Conservation (phyloP, 441 rosid genomes). For the Metrosideros polymorpha region DNA sequence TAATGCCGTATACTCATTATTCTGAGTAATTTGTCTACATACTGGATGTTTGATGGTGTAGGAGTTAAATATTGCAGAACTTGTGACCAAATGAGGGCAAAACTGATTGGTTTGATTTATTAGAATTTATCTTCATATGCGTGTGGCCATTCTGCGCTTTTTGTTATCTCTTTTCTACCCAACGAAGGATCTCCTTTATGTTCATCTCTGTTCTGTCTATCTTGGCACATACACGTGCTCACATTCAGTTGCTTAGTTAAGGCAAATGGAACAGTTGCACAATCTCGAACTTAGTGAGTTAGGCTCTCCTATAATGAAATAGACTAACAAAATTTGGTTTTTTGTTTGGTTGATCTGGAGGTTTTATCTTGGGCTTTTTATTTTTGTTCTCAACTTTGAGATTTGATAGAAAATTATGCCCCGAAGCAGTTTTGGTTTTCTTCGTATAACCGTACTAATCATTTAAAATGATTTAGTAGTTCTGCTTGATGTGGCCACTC, state of each 20-base stretch:
- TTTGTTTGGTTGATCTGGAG: neutral
- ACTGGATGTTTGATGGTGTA: neutral
- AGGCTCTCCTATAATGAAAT: neutral
- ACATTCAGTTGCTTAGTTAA: neutral
- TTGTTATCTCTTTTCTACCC: neutral
- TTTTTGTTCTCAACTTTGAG: neutral
- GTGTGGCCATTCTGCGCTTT: neutral
- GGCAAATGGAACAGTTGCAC: neutral
- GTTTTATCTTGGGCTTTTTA: neutral
- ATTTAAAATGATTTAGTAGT: neutral
- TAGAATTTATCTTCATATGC: neutral
- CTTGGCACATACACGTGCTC: neutral
- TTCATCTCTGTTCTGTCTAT: neutral
- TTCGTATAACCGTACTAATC: neutral
- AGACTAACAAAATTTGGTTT: neutral
- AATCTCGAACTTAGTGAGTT: neutral
- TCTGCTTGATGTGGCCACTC: neutral
- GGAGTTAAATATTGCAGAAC: neutral
- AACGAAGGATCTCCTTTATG: neutral
- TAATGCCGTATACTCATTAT: conserved; percentile 14
- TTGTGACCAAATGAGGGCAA: neutral
- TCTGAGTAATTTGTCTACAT: neutral
- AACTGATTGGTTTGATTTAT: neutral
- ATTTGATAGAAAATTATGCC: neutral
- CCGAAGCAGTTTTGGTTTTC: neutral